Conservation (phyloP, 768 basidiomycete species). For the Serendipita indica region DNA sequence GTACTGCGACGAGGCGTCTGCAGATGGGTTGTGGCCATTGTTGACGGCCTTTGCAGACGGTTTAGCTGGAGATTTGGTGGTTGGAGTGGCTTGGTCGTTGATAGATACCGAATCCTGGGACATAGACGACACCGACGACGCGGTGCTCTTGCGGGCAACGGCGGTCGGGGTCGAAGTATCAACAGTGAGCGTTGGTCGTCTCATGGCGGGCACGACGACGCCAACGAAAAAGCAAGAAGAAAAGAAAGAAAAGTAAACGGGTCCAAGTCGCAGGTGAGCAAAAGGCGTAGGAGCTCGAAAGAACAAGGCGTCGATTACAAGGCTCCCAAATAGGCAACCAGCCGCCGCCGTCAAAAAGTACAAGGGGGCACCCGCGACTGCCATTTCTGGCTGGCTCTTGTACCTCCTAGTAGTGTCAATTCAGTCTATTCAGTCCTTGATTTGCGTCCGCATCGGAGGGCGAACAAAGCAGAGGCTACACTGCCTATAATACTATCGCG, state of each 20-base stretch:
- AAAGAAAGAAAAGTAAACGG: background rate
- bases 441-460: too few species aligned
- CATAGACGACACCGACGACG: background rate
- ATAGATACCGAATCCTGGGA: background rate
- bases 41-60: background rate
- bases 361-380: background rate
- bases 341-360: background rate
- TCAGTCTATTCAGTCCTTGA: too few species aligned
- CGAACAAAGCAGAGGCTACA: too few species aligned
- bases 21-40: background rate
- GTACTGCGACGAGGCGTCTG: slow-evolving; percentile 11
- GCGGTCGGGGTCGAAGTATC: background rate
- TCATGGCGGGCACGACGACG: background rate
- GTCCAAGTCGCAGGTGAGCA: too few species aligned
- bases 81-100: background rate
- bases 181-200: background rate
- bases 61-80: background rate
- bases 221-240: background rate
- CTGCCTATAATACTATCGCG: too few species aligned
- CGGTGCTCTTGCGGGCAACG: background rate
- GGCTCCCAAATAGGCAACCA: background rate
- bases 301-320: too few species aligned
- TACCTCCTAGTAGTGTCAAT: too few species aligned
- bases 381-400: too few species aligned
- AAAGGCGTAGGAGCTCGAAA: background rate